Base-by-base conservation (phyloP, 179 eudicot genomes). In the Beta corolliflora region DNA sequence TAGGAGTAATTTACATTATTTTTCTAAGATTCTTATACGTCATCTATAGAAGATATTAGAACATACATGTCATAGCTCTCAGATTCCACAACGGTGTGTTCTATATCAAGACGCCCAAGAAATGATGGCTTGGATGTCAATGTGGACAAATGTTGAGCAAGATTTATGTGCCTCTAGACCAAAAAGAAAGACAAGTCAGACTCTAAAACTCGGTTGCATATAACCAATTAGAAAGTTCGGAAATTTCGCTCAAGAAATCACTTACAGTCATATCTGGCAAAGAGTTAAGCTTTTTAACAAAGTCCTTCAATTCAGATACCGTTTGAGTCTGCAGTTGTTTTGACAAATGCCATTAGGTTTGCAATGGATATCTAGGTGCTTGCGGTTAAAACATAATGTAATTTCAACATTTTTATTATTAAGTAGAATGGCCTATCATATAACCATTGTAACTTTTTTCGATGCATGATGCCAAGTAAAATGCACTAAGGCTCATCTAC, bases 261-360 rank as follows among this genome's bases (percentile, higher is more conserved):
- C 99, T 93, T 85, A 97, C 99, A 61, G 97, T 91, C 83, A 97
- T 97, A 89, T 97, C 99, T 53, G 99, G 99, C 90, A 97, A 85
- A 41, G 99, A 93, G 85, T 97, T 97, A 55, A 97, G 93, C 91
- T 94, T 97, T 88, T 91, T 97, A 78, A 97, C 99, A 72, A 97
- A 97, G 85, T 97, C 99, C 89, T 97, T 97, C 81, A 97, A 81
- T 80, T 94, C 99, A 80, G 99, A 94, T 66, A 97, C 99, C 59
- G 93, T 82, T 85, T 94, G 99, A 68, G 76, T 85, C 99, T 97
- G 98, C 78, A 88, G 14, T 50, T 59, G 69, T 81, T 77, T 79
- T 25, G 36, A 82, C 65, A 77, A 73, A 84, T 29, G 45, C 71
- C 59, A 70, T 58, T 77, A 70, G 36, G 60, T 58, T 56, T 59